phyloP scores from a whole-genome alignment of 495 filamentous ascomycete genomes.

The Aspergillus coremiiformis region DNA sequence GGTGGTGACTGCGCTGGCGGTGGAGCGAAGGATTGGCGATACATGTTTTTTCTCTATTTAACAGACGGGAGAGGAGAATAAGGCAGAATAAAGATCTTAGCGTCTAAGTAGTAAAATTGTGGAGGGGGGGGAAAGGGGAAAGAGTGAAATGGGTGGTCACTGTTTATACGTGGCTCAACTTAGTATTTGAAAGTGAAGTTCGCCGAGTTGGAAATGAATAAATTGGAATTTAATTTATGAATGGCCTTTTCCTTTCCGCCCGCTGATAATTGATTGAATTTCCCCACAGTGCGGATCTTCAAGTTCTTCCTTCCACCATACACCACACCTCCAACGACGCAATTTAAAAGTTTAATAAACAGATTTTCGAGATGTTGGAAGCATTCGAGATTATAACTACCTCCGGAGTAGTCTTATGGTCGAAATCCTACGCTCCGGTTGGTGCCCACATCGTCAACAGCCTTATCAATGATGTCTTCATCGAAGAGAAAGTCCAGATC shows the following conservation, averaged over 20 bases:
- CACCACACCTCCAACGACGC: background rate
- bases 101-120: background rate
- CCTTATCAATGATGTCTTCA: slow-evolving; percentile 93
- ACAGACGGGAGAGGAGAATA: background rate
- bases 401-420: slow-evolving; percentile 96
- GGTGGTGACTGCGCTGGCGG: slow-evolving; percentile 82
- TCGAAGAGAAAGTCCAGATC: slow-evolving; percentile 76
- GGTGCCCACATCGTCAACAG: slow-evolving; percentile 80
- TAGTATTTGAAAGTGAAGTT: slow-evolving; percentile 6
- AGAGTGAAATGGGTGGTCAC: slow-evolving; percentile 9
- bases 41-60: slow-evolving; percentile 50
- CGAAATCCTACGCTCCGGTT: slow-evolving; percentile 72
- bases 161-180: slow-evolving; percentile 44
- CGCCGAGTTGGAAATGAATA: no score
- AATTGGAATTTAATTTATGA: no score
- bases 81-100: background rate
- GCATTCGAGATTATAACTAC: slow-evolving; percentile 93
- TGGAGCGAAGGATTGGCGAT: slow-evolving; percentile 69
- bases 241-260: slow-evolving; percentile 28
- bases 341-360: background rate
- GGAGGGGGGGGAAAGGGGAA: slow-evolving; percentile 2
- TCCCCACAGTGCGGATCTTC: slow-evolving; percentile 28
- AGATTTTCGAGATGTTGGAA: slow-evolving; percentile 62
- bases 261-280: slow-evolving; percentile 19
- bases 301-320: slow-evolving; percentile 5